These are phyloP conservation scores for Saccharomyces hybrid DNA, from an alignment of 1,139 yeast species.

Conservation along the genomic window DNA sequence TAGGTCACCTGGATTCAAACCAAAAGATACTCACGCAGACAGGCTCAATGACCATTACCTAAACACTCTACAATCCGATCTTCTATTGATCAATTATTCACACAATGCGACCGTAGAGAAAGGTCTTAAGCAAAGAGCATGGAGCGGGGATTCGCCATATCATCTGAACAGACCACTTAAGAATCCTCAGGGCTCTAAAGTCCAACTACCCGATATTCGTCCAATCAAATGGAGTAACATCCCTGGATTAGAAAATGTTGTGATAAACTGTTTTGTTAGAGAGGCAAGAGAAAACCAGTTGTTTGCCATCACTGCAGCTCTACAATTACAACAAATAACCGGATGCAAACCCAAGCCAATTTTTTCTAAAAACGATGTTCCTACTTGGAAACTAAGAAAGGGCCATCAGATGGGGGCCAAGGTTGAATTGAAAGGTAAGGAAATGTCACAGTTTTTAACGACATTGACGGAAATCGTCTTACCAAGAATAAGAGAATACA, in stretches of 20 bases:
- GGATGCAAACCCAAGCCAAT: constrained; percentile 74
- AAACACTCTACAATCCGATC: constrained; percentile 66
- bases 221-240: constrained; percentile 60
- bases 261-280: constrained; percentile 68
- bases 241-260: constrained; percentile 60
- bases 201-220: constrained; percentile 64
- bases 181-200: constrained; percentile 58
- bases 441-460: constrained; percentile 76
- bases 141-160: constrained; percentile 89
- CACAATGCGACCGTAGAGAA: constrained; percentile 47
- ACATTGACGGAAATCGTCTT: constrained; percentile 87
- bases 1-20: constrained; percentile 68
- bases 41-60: constrained; percentile 72
- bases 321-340: constrained; percentile 87
- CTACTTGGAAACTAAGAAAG: constrained; percentile 79
- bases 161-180: constrained; percentile 68
- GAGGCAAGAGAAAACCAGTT: constrained; percentile 68
- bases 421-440: constrained; percentile 67
- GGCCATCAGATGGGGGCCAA: constrained; percentile 93
- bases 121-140: constrained; percentile 70
- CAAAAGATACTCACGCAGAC: constrained; percentile 65
- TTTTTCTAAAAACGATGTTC: constrained; percentile 70
- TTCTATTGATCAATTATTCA: constrained; percentile 66
- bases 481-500: constrained; percentile 85
- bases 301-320: constrained; percentile 67